A percentile compares a stretch with the other conserved stretches of the same genome.
These are phyloP conservation scores for Populus simonii DNA, from an alignment of 345 rosid genomes.

Conservation along the genomic window DNA sequence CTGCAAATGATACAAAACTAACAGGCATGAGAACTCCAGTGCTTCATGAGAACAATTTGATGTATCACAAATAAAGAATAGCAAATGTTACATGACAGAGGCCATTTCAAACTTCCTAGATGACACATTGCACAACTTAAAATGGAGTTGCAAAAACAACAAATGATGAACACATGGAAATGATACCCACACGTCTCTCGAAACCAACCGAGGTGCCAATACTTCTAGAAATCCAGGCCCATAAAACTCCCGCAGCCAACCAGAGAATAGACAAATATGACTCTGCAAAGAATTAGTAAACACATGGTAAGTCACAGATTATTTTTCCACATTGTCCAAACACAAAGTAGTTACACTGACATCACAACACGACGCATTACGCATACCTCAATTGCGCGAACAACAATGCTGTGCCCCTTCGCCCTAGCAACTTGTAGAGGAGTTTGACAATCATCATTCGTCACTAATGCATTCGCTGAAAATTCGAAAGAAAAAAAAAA, in stretches of 20 bases:
- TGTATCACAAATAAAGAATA: neutral
- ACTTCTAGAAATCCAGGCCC: constrained; percentile 84
- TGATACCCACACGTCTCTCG: constrained; percentile 78
- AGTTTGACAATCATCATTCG: constrained; percentile 89
- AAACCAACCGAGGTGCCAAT: constrained; percentile 75
- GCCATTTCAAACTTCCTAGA: neutral
- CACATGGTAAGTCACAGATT: neutral
- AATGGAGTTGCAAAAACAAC: constrained; percentile 1
- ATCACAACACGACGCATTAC: neutral
- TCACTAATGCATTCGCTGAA: constrained; percentile 75
- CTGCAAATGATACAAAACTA: constrained; percentile 37
- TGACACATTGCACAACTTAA: neutral
- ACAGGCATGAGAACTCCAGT: constrained; percentile 2
- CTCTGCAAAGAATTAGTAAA: constrained; percentile 36
- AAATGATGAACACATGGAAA: neutral
- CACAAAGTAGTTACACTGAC: neutral
- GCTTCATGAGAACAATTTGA: neutral
- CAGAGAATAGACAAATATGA: constrained; percentile 83
- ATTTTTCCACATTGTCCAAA: neutral
- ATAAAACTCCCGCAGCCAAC: constrained; percentile 87
- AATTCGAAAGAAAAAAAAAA: constrained; percentile 5
- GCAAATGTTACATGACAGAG: neutral
- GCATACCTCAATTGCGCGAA: constrained; percentile 82
- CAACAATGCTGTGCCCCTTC: constrained; percentile 68
- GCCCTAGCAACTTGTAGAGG: constrained; percentile 87